These are phyloP conservation scores for Vaccinium vitisidaea DNA, from an alignment of 148 eudicot genomes.

Conservation along the genomic window DNA sequence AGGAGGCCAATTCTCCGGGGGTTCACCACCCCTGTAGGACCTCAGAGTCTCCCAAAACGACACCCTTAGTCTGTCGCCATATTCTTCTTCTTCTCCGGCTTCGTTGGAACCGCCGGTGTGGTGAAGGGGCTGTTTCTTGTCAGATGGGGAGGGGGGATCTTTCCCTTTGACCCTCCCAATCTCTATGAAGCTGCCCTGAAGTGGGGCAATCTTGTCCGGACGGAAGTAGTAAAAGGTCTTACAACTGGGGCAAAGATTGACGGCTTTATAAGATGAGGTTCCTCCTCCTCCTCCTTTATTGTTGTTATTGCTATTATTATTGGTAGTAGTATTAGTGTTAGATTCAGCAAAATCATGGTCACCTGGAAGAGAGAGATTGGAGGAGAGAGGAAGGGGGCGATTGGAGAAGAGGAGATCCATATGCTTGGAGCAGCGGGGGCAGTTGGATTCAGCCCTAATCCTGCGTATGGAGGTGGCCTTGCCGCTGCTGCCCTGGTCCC, in stretches of 20 bases:
- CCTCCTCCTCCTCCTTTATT: constrained; percentile 10
- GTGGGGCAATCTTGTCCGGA: constrained; percentile 55
- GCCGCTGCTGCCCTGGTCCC: constrained; percentile 33
- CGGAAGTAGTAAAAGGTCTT: constrained; percentile 63
- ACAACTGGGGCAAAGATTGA: constrained; percentile 69
- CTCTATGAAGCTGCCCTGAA: constrained; percentile 73
- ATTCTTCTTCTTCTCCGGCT: constrained; percentile 19
- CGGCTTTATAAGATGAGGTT: constrained; percentile 34
- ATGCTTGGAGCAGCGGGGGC: constrained; percentile 72
- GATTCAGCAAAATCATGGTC: not conserved
- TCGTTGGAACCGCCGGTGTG: not conserved
- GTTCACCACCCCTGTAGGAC: constrained; percentile 45
- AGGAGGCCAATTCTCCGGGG: constrained; percentile 45
- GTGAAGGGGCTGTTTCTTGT: constrained; percentile 14
- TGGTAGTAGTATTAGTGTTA: not conserved
- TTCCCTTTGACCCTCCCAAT: constrained; percentile 39
- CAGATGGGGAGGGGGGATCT: constrained; percentile 9
- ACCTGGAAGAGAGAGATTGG: constrained; percentile 10
- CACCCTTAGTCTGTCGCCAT: constrained; percentile 28
- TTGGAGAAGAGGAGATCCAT: constrained; percentile 57
- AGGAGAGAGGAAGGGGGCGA: constrained; percentile 18
- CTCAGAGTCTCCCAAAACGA: constrained; percentile 66
- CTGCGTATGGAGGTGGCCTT: constrained; percentile 24
- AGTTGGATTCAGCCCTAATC: constrained; percentile 69
- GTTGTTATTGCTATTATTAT: not conserved